These are phyloP conservation scores for Lasiodiplodia theobromae DNA, from an alignment of 2,329 filamentous ascomycete species.

Conservation along the genomic window DNA sequence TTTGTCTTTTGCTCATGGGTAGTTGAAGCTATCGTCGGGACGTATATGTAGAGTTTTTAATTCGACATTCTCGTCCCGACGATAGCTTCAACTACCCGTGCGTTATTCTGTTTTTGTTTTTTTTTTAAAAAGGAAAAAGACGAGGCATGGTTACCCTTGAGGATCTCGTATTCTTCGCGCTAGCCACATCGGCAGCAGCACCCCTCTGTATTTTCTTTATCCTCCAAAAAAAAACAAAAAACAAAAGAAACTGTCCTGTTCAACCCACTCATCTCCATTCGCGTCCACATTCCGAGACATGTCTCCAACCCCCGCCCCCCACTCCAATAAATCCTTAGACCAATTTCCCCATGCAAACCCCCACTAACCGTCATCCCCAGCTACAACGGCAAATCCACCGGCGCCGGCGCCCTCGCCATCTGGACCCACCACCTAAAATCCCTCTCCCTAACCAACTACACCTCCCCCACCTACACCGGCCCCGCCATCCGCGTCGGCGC, in stretches of 20 bases:
- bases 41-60: too few species aligned
- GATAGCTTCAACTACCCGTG: too few species aligned
- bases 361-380: not conserved
- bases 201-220: not conserved
- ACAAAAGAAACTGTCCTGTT: not conserved
- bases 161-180: too few species aligned
- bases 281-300: not conserved
- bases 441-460: constrained; percentile 42
- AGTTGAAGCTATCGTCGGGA: too few species aligned
- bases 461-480: constrained; percentile 36
- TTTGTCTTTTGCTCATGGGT: too few species aligned
- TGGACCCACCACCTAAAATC: constrained; percentile 48
- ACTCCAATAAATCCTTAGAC: not conserved
- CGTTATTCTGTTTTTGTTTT: too few species aligned
- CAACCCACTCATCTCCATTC: not conserved
- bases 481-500: constrained; percentile 41
- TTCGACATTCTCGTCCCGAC: too few species aligned
- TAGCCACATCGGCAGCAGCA: too few species aligned
- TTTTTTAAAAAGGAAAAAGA: too few species aligned
- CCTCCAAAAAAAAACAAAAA: not conserved
- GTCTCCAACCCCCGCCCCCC: not conserved
- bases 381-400: constrained; percentile 44
- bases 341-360: too few species aligned
- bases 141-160: too few species aligned
- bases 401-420: constrained; percentile 43